A percentile compares a stretch with the other conserved stretches of the same genome.
Evolutionary conservation across 371 early-diverging fungal species (phyloP).

Genomic region (Entomophthora muscae): DNA sequence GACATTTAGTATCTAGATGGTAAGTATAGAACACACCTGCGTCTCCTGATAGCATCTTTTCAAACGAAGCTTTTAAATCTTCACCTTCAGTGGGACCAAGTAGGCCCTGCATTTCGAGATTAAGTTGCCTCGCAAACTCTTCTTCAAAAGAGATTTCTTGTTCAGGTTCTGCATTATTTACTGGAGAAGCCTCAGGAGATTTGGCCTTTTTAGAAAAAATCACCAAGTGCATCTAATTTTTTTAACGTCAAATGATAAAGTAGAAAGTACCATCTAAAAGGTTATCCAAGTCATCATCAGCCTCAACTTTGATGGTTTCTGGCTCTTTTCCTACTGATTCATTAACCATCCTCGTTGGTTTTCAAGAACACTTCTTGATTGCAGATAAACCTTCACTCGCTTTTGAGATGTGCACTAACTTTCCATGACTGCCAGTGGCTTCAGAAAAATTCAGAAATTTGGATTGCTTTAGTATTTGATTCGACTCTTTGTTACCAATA

Average conservation of each 20-base stretch:
- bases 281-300: conserved; percentile 34
- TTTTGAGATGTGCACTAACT: background rate
- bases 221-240: conserved; percentile 27
- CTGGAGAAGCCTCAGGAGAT: conserved; percentile 5
- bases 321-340: background rate
- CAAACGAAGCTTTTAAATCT: conserved; percentile 39
- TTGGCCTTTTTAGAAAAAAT: conserved; percentile 17
- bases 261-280: conserved; percentile 29
- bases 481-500: background rate
- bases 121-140: conserved; percentile 59
- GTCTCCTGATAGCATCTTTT: conserved; percentile 24
- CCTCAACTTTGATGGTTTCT: background rate
- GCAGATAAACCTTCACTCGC: background rate
- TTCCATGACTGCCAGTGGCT: background rate
- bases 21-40: conserved; percentile 11
- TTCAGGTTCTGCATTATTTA: conserved; percentile 14
- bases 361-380: background rate
- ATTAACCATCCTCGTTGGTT: background rate
- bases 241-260: background rate
- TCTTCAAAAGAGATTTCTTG: conserved; percentile 31
- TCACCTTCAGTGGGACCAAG: conserved; percentile 38
- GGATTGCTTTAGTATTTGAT: background rate
- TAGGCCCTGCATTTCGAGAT: conserved; percentile 54
- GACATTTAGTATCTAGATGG: too few relatives aligned
- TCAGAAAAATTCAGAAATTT: background rate